Base-by-base conservation (phyloP, 352 stramenopile genomes). In the Phytophthora syringae region DNA sequence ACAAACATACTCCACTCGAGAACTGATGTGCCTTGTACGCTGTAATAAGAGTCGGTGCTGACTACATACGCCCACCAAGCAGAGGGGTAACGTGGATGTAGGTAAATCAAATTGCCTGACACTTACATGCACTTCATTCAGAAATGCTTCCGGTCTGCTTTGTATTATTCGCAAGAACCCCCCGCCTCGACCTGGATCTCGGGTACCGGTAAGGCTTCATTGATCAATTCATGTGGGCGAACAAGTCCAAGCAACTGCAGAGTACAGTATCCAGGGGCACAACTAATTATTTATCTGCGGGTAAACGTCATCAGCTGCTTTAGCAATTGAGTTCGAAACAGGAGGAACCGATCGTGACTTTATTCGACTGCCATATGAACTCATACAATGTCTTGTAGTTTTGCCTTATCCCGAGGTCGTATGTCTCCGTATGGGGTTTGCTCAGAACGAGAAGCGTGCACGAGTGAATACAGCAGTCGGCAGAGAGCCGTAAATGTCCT, bases 381-480 rank as follows among this genome's bases (percentile, higher is more conserved):
- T 22, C 3, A 39, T 54, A 60, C 59, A 54, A 57, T 16, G 25
- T 44, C 9, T 45, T 58, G 15, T 42, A 34, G 7, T 21, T 30
- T 25, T 16, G 40, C 53, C 63, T 66, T 67, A 71, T 71, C 55
- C 48, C 30, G 22, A 7, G 16, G 7, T 50, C 37, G 60, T 57
- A 68, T 68, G 60, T 36, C 21, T 51, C 21, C 10, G 27, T 54
- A 30, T 57, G 53, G 45, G 52, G 28, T 58, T 44, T 43, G 18
- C 15, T 63, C 52, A 11, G 60, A 48, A 27, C 3, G 15, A 48
- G 53, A 64, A n/a, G n/a, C n/a, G n/a, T n/a, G n/a, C n/a, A n/a
- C n/a, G n/a, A n/a, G n/a, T n/a, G n/a, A n/a, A n/a, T n/a, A 11
- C 2, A 28, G 22, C 42, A 16, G 25, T 57, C 13, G 44, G 43